phyloP scores from a whole-genome alignment of 441 rosid genomes.

The Pelargonium citronellum region DNA sequence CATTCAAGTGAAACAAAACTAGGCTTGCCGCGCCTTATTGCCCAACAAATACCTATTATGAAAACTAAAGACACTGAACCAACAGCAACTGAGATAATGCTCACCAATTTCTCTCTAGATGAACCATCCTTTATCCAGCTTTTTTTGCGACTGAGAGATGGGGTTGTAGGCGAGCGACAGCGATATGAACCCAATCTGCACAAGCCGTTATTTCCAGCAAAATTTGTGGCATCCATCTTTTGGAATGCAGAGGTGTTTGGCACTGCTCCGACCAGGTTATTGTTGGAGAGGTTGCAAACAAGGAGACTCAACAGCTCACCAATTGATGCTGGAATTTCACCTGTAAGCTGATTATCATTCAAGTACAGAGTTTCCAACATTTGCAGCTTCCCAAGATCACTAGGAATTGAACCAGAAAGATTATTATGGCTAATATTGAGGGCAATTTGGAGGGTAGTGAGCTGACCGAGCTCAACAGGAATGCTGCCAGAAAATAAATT shows the following conservation, averaged over 20 bases:
- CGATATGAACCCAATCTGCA: conserved; percentile 73
- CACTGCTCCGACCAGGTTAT: conserved; percentile 66
- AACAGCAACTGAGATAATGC: conserved; percentile 44
- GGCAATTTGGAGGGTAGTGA: conserved; percentile 87
- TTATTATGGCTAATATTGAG: conserved; percentile 78
- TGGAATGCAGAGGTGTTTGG: conserved; percentile 53
- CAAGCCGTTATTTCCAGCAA: conserved; percentile 65
- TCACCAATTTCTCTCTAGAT: conserved; percentile 49
- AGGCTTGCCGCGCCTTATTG: conserved; percentile 42
- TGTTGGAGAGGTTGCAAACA: conserved; percentile 89
- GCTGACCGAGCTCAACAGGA: conserved; percentile 65
- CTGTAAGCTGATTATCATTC: conserved; percentile 70
- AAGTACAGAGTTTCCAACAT: conserved; percentile 62
- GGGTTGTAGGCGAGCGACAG: conserved; percentile 30
- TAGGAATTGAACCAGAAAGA: conserved; percentile 62
- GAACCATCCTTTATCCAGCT: conserved; percentile 18
- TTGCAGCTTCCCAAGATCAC: conserved; percentile 67
- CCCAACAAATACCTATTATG: conserved; percentile 52
- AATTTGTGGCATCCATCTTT: conserved; percentile 66
- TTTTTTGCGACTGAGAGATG: conserved; percentile 29
- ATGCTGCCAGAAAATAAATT: conserved; percentile 72
- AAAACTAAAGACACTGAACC: conserved; percentile 75
- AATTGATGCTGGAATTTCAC: conserved; percentile 62
- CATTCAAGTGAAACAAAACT: conserved; percentile 38
- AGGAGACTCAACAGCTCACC: conserved; percentile 69